Evolutionary conservation across 345 rosid species (phyloP).

Genomic region (Fremontodendron californicum): DNA sequence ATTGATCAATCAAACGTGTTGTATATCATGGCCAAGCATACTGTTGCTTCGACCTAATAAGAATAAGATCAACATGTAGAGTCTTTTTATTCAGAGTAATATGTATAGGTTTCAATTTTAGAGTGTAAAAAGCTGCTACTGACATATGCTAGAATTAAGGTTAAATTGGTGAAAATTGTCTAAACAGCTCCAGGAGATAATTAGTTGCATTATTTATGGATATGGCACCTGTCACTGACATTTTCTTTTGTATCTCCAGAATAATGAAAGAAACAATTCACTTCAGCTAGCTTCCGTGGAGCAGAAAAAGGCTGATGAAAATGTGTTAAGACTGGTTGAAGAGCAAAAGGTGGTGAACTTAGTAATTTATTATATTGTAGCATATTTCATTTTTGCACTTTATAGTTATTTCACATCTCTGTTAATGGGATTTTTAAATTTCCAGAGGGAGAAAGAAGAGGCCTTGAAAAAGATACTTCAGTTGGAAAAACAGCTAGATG

Average conservation of each 20-base stretch:
- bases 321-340: constrained; percentile 65
- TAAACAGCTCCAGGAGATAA: background rate
- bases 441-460: constrained; percentile 80
- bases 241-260: constrained; percentile 38
- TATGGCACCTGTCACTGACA: constrained; percentile 16
- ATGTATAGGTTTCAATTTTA: background rate
- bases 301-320: constrained; percentile 72
- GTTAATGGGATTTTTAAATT: constrained; percentile 8
- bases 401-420: background rate
- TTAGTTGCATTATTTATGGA: background rate
- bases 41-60: background rate
- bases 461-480: constrained; percentile 52
- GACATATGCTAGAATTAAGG: background rate
- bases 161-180: background rate
- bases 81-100: background rate
- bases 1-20: no score
- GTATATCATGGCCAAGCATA: background rate
- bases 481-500: constrained; percentile 64
- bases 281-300: constrained; percentile 77
- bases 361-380: background rate
- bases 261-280: constrained; percentile 48
- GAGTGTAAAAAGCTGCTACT: background rate
- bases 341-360: constrained; percentile 57
- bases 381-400: background rate
- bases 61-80: background rate